phyloP scores from a whole-genome alignment of 805 yeast species.

The Pichia paraexigua region DNA sequence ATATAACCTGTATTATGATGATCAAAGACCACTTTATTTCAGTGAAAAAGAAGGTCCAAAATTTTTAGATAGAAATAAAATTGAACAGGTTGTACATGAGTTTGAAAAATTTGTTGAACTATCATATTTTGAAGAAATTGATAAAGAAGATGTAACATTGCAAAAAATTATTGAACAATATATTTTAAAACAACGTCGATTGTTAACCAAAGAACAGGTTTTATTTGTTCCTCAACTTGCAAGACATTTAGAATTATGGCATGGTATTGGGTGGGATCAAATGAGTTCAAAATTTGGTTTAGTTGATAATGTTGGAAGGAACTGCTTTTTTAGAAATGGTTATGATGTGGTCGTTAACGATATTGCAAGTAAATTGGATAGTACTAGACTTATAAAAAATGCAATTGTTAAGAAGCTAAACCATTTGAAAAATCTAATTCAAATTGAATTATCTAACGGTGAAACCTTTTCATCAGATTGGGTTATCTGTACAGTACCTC shows the following conservation, averaged over 20 bases:
- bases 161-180: constrained; percentile 38
- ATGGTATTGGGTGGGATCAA: constrained; percentile 60
- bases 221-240: constrained; percentile 42
- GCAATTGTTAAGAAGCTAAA: constrained; percentile 36
- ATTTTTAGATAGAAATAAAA: constrained; percentile 17
- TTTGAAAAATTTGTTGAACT: constrained; percentile 52
- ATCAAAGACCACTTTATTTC: constrained; percentile 22
- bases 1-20: constrained; percentile 27
- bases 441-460: constrained; percentile 30
- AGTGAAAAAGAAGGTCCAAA: constrained; percentile 12
- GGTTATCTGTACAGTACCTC: constrained; percentile 69
- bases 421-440: constrained; percentile 20
- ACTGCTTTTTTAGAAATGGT: constrained; percentile 59
- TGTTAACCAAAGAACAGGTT: constrained; percentile 46
- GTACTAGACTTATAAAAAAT: constrained; percentile 31
- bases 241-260: constrained; percentile 69
- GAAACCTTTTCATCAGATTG: constrained; percentile 38
- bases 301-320: constrained; percentile 71
- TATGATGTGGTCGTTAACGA: constrained; percentile 46
- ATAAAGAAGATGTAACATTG: constrained; percentile 44
- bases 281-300: constrained; percentile 62
- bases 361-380: constrained; percentile 33
- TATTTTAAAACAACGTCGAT: constrained; percentile 34
- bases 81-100: constrained; percentile 45
- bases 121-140: constrained; percentile 42